Evolutionary conservation across 352 stramenopile genomes (phyloP), one percentile per base, ranked within the genome.

Genomic region (Aphanomyces invadans): DNA sequence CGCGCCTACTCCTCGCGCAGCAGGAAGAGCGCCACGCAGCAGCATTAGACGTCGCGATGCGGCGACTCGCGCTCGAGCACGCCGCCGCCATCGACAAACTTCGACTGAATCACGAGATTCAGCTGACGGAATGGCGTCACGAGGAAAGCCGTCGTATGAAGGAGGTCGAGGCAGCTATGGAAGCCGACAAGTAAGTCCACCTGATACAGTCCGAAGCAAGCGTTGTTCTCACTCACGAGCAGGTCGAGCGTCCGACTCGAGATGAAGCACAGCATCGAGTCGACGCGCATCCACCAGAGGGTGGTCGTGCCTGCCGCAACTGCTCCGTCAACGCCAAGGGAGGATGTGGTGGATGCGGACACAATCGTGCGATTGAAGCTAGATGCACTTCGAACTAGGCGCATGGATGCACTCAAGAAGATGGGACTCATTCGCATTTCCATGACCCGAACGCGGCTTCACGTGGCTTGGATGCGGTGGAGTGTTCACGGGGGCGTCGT

Each of bases 361-460:
- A 76, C 87, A 31, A 71, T 88, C 19, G 81, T 87, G 45, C 73
- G 81, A 0, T 74, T 90, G 69, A 76, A 88, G 45, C 57, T 88
- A 25, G 78, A 90, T 21, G 73, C 83, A 15, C 53, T 90, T 44
- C 78, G 81, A 10, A 81, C 73, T 39, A 72, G 79, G n/a, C 79
- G 81, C 1, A 85, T 88, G 52, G 79, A 83, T 51, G 77, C 78
- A 0, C 70, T 90, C 17, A 86, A 87, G 69, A 87, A 79, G 62
- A 38, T 77, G 3, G 51, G 84, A 51, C 69, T 85, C 46, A 86
- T 90, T 48, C 81, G 81, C 4, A 74, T 80, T 29, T 64, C 71
- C 0, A 74, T 76, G 23, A 55, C 76, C 7, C 72, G 77, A 3
- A 73, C 75, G 59, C 65, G 65, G 11, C 32, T 70, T 1, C 74